Percentiles rank a stretch among this genome's conserved stretches.
phyloP scores from a whole-genome alignment of 768 basidiomycete genomes.

The Agrocybe chaxingu region DNA sequence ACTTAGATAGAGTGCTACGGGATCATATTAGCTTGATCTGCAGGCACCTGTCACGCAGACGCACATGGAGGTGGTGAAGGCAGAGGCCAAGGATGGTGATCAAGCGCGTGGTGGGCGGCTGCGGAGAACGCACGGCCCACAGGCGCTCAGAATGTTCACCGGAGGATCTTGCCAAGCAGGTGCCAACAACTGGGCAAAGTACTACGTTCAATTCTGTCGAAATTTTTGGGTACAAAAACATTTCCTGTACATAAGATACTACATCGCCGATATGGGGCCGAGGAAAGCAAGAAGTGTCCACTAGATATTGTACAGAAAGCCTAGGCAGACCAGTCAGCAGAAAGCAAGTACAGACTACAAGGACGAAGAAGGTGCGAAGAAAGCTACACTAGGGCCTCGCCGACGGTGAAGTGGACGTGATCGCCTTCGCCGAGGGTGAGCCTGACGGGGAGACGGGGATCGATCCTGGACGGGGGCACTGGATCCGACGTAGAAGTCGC shows the following conservation, averaged over 20 bases:
- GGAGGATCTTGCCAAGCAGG: no score
- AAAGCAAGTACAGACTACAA: constrained; percentile 1
- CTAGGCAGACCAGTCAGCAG: constrained; percentile 3
- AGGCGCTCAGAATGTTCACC: no score
- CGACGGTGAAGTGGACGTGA: constrained; percentile 65
- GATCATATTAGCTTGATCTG: no score
- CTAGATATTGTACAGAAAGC: constrained; percentile 15
- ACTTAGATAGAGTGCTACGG: no score
- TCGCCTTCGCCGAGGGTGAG: constrained; percentile 81
- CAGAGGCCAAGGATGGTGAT: no score
- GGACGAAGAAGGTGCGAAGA: not conserved
- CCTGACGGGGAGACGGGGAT: constrained; percentile 74
- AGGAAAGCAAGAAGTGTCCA: constrained; percentile 5
- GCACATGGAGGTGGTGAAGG: no score
- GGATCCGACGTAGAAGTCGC: constrained; percentile 79
- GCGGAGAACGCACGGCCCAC: no score
- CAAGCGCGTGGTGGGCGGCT: no score
- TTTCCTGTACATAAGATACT: not conserved
- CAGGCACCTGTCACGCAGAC: no score
- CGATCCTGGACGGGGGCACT: constrained; percentile 80
- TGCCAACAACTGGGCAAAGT: no score
- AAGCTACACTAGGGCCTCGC: constrained; percentile 37
- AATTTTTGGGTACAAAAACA: no score
- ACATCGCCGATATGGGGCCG: constrained; percentile 1
- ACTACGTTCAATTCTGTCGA: no score